Evolutionary conservation across 768 basidiomycete species (phyloP).

Genomic region (Pholiota conissans): DNA sequence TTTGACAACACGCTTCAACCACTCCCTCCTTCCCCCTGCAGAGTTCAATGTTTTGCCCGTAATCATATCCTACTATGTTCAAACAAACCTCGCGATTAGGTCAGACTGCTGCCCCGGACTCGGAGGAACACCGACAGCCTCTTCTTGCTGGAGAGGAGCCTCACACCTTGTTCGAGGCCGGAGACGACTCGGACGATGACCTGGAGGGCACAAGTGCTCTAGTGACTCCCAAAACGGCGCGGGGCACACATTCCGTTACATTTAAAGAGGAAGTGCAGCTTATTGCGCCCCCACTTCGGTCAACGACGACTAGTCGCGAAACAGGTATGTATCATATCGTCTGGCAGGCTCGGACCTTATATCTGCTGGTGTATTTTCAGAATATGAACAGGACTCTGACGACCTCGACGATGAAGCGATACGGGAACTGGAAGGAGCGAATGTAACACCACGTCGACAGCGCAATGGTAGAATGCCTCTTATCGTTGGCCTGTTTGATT

Average conservation of each 20-base stretch:
- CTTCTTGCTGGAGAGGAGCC: constrained; percentile 51
- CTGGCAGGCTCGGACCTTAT: background rate
- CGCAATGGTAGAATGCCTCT: constrained; percentile 66
- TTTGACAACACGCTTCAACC: background rate
- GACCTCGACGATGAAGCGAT: constrained; percentile 62
- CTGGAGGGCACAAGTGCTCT: constrained; percentile 29
- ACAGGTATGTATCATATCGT: constrained; percentile 56
- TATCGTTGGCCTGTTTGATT: constrained; percentile 76
- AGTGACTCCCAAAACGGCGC: constrained; percentile 30
- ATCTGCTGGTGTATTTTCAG: constrained; percentile 35
- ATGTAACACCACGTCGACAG: constrained; percentile 29
- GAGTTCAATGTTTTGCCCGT: constrained; percentile 21
- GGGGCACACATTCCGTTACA: constrained; percentile 50
- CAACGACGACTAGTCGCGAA: constrained; percentile 77
- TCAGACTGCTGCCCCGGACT: constrained; percentile 19
- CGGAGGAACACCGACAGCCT: constrained; percentile 53
- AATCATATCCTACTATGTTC: constrained; percentile 21
- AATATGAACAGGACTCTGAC: constrained; percentile 83
- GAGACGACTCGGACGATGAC: constrained; percentile 56
- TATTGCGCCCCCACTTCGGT: constrained; percentile 67
- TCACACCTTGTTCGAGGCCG: constrained; percentile 49
- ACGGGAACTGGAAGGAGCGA: constrained; percentile 25
- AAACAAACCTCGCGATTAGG: constrained; percentile 17
- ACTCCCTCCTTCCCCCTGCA: background rate
- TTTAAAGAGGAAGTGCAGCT: constrained; percentile 67